Evolutionary conservation across 768 basidiomycete genomes (phyloP), one percentile per base, ranked within the genome.

Genomic region (Russula brevipes): DNA sequence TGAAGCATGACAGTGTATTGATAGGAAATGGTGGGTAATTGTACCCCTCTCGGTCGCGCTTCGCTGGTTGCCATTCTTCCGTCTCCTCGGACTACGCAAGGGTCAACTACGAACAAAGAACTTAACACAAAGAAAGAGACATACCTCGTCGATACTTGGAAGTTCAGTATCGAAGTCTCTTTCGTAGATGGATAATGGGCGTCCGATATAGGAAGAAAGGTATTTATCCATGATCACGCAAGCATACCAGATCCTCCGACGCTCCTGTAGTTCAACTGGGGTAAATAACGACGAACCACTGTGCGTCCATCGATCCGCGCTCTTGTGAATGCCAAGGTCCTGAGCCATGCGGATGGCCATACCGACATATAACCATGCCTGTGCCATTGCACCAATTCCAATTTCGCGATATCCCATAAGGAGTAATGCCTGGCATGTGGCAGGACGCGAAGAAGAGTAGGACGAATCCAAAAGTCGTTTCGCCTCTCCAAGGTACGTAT

Each of bases 341-440:
- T 91, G 91, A 16, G 91, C 91, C 91, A 94, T 93, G n/a, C 93
- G 82, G 42, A 94, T 86, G 0, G 88, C 91, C 87, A 91, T 89
- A 11, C 92, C 91, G 19, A 86, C 82, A 70, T 88, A 91, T 10
- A 85, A 81, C 93, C 92, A 95, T 38, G 89, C 87, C 73, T 88
- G 84, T 8, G 88, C 87, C 91, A 94, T 95, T 17, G 89, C 85
- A 50, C 90, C 93, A 62, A 93, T 89, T 3, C 93, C 93, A 46
- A 92, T 82, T 73, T 95, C 91, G 8, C 92, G 81, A 70, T 89
- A 94, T 7, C 87, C 88, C 76, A 94, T 81, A 10, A 95, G 79
- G 10, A 95, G 78, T 19, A 94, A 75, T 5, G 91, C 85, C 70
- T 93, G 91, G 52, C 86, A 86, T 0, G 89, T 93, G 11, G 84